Conservation (phyloP, 2,329 filamentous ascomycete genomes). For the Amauroascus niger region DNA sequence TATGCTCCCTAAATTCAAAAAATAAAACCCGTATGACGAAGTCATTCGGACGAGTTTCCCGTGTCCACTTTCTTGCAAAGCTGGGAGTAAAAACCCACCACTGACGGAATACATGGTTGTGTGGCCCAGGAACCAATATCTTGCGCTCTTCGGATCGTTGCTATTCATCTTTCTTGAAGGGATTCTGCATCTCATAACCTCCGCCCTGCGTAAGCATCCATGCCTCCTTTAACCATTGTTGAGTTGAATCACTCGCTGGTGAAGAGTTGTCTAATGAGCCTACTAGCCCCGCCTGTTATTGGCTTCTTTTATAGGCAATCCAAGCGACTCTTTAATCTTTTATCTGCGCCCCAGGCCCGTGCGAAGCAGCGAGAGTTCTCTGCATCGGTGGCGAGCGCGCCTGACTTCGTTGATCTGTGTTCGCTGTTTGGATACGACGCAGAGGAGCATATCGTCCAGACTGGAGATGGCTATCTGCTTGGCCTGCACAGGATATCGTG, state of each 20-base stretch:
- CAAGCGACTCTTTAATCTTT: slow-evolving; percentile 68
- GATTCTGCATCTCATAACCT: slow-evolving; percentile 72
- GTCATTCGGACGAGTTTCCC: neutral
- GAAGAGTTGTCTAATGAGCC: neutral
- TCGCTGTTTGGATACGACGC: slow-evolving; percentile 82
- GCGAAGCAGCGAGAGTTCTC: slow-evolving; percentile 60
- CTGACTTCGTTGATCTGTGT: slow-evolving; percentile 92
- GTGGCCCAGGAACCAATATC: slow-evolving; percentile 62
- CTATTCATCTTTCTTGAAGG: slow-evolving; percentile 72
- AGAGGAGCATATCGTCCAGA: slow-evolving; percentile 94
- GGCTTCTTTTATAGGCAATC: slow-evolving; percentile 73
- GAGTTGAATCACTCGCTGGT: neutral
- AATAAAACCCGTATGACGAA: neutral
- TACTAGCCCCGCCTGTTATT: slow-evolving; percentile 64
- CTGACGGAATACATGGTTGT: neutral
- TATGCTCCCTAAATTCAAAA: no score
- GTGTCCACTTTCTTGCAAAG: slow-evolving; percentile 1
- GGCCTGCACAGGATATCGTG: slow-evolving; percentile 81
- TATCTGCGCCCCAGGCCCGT: slow-evolving; percentile 61
- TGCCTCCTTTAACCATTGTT: neutral
- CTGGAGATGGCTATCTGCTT: slow-evolving; percentile 83
- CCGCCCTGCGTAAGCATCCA: slow-evolving; percentile 63
- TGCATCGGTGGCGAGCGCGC: slow-evolving; percentile 68
- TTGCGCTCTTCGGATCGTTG: slow-evolving; percentile 76
- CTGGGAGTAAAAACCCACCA: neutral